phyloP scores from a whole-genome alignment of 2,329 filamentous ascomycete species.

The Fusarium hostae region DNA sequence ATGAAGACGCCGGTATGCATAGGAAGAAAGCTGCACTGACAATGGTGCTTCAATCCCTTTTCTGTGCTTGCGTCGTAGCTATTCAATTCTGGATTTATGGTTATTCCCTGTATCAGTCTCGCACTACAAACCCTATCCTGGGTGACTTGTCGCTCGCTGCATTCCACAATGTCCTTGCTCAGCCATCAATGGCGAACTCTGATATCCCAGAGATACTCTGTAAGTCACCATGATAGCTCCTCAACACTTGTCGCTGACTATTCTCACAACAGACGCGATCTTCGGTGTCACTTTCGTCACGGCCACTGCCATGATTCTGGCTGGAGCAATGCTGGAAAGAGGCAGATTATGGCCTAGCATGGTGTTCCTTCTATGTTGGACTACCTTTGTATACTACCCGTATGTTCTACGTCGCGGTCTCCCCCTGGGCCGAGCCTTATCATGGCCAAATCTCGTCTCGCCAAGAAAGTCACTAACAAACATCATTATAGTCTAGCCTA shows the following conservation, averaged over 20 bases:
- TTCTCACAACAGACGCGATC: constrained; percentile 48
- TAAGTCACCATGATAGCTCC: too few relatives aligned
- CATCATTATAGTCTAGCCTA: constrained; percentile 58
- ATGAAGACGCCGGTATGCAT: constrained; percentile 53
- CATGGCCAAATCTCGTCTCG: neutral
- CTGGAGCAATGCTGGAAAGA: constrained; percentile 53
- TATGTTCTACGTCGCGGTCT: neutral
- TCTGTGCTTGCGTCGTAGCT: constrained; percentile 57
- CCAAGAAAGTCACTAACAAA: neutral
- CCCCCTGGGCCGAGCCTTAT: too few relatives aligned
- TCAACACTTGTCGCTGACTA: too few relatives aligned
- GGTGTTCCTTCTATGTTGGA: constrained; percentile 72
- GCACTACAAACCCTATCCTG: constrained; percentile 49
- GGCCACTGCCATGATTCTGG: constrained; percentile 53
- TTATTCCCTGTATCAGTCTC: constrained; percentile 55
- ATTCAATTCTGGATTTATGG: constrained; percentile 62
- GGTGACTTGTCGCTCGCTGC: constrained; percentile 52
- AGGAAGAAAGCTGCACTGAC: constrained; percentile 54
- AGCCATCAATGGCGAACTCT: constrained; percentile 51
- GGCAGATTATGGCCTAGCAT: constrained; percentile 60
- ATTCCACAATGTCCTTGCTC: constrained; percentile 51
- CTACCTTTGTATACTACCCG: constrained; percentile 70
- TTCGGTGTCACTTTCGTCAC: constrained; percentile 54
- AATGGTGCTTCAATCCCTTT: constrained; percentile 60
- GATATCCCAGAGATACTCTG: constrained; percentile 54